Evolutionary conservation across 2,329 filamentous ascomycete species (phyloP), one percentile per base, ranked within the genome.

Genomic region (Xylaria sp.): DNA sequence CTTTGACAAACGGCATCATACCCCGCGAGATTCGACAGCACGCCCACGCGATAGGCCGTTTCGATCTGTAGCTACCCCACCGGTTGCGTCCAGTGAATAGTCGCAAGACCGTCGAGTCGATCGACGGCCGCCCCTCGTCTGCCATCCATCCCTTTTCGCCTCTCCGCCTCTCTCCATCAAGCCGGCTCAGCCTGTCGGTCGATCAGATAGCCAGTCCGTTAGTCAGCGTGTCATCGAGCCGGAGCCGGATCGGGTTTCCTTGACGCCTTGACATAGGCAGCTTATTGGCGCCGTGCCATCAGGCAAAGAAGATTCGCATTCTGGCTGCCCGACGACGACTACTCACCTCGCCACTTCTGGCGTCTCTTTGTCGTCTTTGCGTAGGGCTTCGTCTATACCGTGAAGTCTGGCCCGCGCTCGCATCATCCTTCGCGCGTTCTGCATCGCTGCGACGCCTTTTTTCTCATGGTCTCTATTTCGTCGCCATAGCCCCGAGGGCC

Each of bases 391-490:
- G 3, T 6, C 48, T 11, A 46, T 49, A 30, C 23, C 23, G 23
- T 30, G 5, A 30, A 30, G 23, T 30, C 19, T 23, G 6, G 23
- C 35, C 53, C 52, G 16, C 61, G 35, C 42, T 50, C 59, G 49
- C 39, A 35, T 39, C 44, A 48, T 58, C 55, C 23, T 44, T 44
- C 13, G 42, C 42, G 58, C 44, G 34, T 19, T 52, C 55, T 34
- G 49, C 54, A n/a, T 51, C 54, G 52, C 50, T 55, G 13, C 46
- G 53, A 53, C 30, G 51, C 48, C 34, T 11, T 47, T 23, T 55
- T 34, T 58, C 59, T 59, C 59, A 65, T 65, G 63, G 55, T 63
- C 61, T 47, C 59, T 42, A 57, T 52, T 58, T 37, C 57, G 23
- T 34, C 44, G 44, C 50, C 37, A 39, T 60, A 59, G 63, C 55